Evolutionary conservation across 2,329 filamentous ascomycete genomes (phyloP).

Genomic region (Parafenestella ontariensis): DNA sequence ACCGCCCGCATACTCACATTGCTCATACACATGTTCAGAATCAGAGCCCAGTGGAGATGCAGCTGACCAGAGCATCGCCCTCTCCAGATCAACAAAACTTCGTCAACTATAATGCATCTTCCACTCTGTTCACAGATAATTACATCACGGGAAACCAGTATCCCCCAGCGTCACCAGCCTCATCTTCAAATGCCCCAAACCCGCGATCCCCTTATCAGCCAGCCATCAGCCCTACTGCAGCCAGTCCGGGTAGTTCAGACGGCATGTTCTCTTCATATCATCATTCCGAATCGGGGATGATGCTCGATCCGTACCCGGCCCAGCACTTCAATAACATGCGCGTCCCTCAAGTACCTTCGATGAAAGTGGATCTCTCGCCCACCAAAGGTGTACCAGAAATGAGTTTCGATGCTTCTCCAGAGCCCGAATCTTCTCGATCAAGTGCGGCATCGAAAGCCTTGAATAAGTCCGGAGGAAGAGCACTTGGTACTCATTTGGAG

Average conservation of each 20-base stretch:
- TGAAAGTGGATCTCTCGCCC: constrained; percentile 10
- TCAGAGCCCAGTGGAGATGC: constrained; percentile 32
- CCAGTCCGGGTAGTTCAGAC: constrained; percentile 42
- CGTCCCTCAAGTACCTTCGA: constrained; percentile 5
- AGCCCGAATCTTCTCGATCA: constrained; percentile 27
- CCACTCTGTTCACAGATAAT: constrained; percentile 32
- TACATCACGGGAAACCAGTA: constrained; percentile 28
- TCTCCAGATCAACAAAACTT: constrained; percentile 32
- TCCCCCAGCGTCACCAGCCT: constrained; percentile 28
- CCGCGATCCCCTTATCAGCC: constrained; percentile 27
- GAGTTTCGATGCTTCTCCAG: constrained; percentile 34
- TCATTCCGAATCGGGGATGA: constrained; percentile 32
- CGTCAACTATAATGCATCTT: constrained; percentile 36
- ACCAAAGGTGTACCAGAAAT: constrained; percentile 21
- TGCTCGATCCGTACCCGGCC: constrained; percentile 24
- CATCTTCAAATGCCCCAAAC: constrained; percentile 28
- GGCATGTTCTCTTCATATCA: constrained; percentile 35
- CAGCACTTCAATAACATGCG: constrained; percentile 14
- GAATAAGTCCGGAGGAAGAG: constrained; percentile 46
- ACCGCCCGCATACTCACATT: constrained; percentile 19
- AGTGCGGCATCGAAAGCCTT: constrained; percentile 29
- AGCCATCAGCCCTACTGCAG: constrained; percentile 34
- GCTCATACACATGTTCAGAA: constrained; percentile 16
- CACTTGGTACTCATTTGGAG: constrained; percentile 48
- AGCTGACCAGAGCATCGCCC: constrained; percentile 32